Base-by-base conservation (phyloP, 2,329 filamentous ascomycete species). In the Coniella lustricola region DNA sequence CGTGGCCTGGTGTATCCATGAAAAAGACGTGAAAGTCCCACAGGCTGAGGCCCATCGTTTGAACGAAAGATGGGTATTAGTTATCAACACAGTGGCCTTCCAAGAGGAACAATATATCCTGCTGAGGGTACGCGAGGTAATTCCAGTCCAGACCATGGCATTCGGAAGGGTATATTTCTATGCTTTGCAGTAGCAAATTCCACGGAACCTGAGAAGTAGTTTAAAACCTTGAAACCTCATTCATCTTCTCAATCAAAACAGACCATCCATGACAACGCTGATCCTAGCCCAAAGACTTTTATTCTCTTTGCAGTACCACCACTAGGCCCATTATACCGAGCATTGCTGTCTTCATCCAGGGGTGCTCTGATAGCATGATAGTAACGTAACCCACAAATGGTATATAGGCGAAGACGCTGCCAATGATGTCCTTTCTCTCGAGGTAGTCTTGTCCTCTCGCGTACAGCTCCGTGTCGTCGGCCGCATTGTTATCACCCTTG, bases 311-410 rank as follows among this genome's bases (percentile, higher is more conserved):
- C 59, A 98, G 66, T 41, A 98, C 84, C 21, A 96, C 93, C 70
- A 95, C 82, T 59, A 96, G 65, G 1, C 91, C 93, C 93, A 98
- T 98, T 44, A 96, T 77, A 1, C 88, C 91, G 61, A 98, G 67
- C 83, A 97, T 87, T 21, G 84, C 91, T 37, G 88, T 94, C 79
- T 98, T 98, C 59, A 97, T 67, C 91, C 91, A 97, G 5, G 93
- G 93, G 64, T 98, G 84, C 66, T 98, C 93, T 54, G 87, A 93
- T 54, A 98, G 74, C 67, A 97, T 74, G 59, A 98, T 98, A 2
- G 93, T 98, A 39, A 97, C 90, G 63, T 97, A 97, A 56, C 93
- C 93, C 13, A 97, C 90, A 60, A 93, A 94, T 0, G 93, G 93
- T 49, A 97, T 83, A 65, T 94, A 98, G 33, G 80, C 93, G 10